Base-by-base conservation (phyloP, 2,329 filamentous ascomycete species). In the Pseudocercospora eumusae region DNA sequence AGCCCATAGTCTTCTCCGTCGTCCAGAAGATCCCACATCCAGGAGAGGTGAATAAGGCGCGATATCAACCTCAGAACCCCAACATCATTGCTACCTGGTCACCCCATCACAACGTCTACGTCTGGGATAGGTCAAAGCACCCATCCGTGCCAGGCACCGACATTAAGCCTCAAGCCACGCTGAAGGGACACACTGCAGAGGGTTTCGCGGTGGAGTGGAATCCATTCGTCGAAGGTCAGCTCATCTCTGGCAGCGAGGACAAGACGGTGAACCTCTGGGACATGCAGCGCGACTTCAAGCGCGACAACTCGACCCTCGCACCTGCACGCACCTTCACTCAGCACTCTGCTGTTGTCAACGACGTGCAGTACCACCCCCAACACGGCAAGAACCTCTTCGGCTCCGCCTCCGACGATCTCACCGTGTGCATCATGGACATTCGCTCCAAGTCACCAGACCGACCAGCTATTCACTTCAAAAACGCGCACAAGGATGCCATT, bases 51-150 rank as follows among this genome's bases (percentile, higher is more conserved):
- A 99, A 99, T 83, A 99, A 98, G 81, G 96, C 95, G 15, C 88
- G 95, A 69, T 98, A 98, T 75, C 93, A 97, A 78, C 95, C 95
- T 11, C 93, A 98, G 76, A 99, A 99, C 73, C 92, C 93, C 4
- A 92, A 99, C 72, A 88, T 99, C 61, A 96, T 99, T 71, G 95
- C 95, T 2, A 97, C 95, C 0, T 88, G 97, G 78, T 92, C 91
- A 67, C 86, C 91, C 7, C 91, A 97, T 75, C 90, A 91, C 65
- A 89, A 87, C 68, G 90, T 97, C 45, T 87, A 98, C 75, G 87
- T 99, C 69, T 99, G 96, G 79, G 95, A 99, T 79, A 88, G 93
- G 68, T 96, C 93, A 57, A 98, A 97, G 83, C 93, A 98, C 75
- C 88, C 89, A 54, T 86, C 88, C 60, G 81, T 88, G 65, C 92